A percentile compares a stretch with the other conserved stretches of the same genome.
Conservation (phyloP, 1,284 basidiomycete genomes). For the Tilletia caries region DNA sequence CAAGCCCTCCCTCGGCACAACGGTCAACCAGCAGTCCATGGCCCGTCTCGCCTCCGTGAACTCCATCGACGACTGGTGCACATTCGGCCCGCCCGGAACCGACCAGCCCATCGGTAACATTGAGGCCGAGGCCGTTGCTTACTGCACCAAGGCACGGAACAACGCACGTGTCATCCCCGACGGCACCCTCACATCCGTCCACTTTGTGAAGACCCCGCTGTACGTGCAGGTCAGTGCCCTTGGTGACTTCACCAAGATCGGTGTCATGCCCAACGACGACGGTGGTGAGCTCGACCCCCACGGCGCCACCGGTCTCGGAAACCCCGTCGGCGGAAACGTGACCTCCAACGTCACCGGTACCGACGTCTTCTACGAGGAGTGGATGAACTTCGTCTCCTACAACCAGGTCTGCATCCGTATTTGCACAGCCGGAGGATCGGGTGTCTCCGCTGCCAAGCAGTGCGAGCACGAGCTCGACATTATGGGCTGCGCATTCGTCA, state of each 20-base stretch:
- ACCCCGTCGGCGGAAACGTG: conserved; percentile 61
- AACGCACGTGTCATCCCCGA: conserved; percentile 53
- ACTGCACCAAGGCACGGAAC: conserved; percentile 63
- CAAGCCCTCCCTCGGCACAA: conserved; percentile 39
- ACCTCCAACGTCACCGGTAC: conserved; percentile 58
- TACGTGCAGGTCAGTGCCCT: conserved; percentile 58
- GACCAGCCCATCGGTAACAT: conserved; percentile 63
- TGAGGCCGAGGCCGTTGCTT: conserved; percentile 68
- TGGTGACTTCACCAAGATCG: conserved; percentile 53
- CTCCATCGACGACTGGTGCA: conserved; percentile 53
- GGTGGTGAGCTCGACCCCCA: conserved; percentile 54
- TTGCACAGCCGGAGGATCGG: conserved; percentile 47
- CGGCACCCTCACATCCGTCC: conserved; percentile 48
- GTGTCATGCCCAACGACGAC: conserved; percentile 37
- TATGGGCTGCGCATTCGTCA: conserved; percentile 55
- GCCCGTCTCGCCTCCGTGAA: conserved; percentile 50
- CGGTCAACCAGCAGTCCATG: conserved; percentile 49
- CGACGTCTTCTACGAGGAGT: conserved; percentile 60
- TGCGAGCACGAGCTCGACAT: conserved; percentile 52
- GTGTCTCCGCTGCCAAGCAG: conserved; percentile 36
- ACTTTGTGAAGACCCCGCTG: conserved; percentile 52
- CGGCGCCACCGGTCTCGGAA: conserved; percentile 55
- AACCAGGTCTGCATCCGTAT: conserved; percentile 52
- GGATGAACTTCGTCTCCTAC: conserved; percentile 55
- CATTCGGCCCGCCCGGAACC: conserved; percentile 53